Base-by-base conservation (phyloP, 805 yeast genomes). In the Kodamaea hsintzibuensis region DNA sequence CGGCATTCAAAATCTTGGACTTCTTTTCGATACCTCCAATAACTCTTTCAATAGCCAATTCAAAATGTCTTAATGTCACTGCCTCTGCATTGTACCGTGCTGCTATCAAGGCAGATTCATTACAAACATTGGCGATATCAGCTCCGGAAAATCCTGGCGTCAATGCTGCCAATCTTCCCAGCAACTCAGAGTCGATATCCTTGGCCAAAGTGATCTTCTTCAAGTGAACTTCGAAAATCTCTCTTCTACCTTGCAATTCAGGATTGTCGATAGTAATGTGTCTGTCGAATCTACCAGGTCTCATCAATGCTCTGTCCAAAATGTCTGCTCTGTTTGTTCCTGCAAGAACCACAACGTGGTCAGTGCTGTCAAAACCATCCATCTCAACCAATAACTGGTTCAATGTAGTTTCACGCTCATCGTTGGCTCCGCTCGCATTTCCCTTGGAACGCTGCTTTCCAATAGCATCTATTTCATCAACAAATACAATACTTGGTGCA, bases 131-230 rank as follows among this genome's bases (percentile, higher is more conserved):
- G 48, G 98, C 96, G 66, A 95, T 91, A 68, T 95, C 99, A 14
- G 99, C 99, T 67, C 99, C 99, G 1, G 97, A 87, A 66, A 95
- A 95, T 0, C 99, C 99, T 1, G 99, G 98, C 0, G 99, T 95
- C 65, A 96, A 78, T 0, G 98, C 98, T 7, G 98, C 95, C 56
- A 95, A 79, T 64, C 92, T 84, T 42, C 97, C 97, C 19, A 92
- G 83, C 61, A 95, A 80, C 44, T 79, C 77, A 16, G 64, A 64
- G 49, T 72, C 71, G 45, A 80, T 77, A 52, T 73, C 67, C 40
- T 70, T 66, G 16, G 73, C 77, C 55, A 92, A 75, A 54, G 82
- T 86, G 64, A 96, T 77, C 58, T 88, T 88, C 47, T 76, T 73
- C 69, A 96, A 78, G 70, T 96, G 96, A 43, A 96, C 98, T 62